Base-by-base conservation (phyloP, 2,329 filamentous ascomycete species). In the Cytospora piceae region DNA sequence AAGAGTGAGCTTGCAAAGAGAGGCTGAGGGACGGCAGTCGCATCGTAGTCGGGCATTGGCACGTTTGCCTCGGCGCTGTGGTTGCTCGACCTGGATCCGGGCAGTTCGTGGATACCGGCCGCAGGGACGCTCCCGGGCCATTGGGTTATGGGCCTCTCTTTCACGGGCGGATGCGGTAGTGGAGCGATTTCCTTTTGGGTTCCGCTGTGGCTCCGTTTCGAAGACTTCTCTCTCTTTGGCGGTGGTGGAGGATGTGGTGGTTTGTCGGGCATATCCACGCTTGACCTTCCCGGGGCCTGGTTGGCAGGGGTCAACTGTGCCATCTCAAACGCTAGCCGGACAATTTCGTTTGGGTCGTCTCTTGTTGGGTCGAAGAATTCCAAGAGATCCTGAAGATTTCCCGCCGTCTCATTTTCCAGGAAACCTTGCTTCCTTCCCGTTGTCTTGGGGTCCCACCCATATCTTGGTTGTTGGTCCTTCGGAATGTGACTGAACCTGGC, bases 321-420 rank as follows among this genome's bases (percentile, higher is more conserved):
- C 64, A 85, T 76, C 34, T 86, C 83, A 71, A 87, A 88, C 4
- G 87, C 87, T 61, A 86, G 78, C 61, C 81, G 79, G 15, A 87
- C 85, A 54, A 90, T 81, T 69, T 80, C 82, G 67, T 84, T 80
- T 0, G 86, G 84, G 68, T 87, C 84, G 58, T 84, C 80, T 58
- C 81, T 83, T 39, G 83, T 80, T 46, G 85, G 82, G 6, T 84
- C 86, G 71, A 88, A 89, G 71, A 87, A 87, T 71, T 90, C 87
- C 31, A 90, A 80, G 9, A 87, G 81, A 71, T 89, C 87, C 72
- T 89, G 85, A 12, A 90, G 76, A 68, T 88, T 85, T 15, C 87
- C 86, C 9, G 84, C 83, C 66, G 82, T 86, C 73, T 89, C 86
- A 63, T 87, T 86, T 73, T 89, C 86, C 37, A 86, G 77, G 69